Base-by-base conservation (phyloP, 164 flowering plant species). In the Litsea cubeba region DNA sequence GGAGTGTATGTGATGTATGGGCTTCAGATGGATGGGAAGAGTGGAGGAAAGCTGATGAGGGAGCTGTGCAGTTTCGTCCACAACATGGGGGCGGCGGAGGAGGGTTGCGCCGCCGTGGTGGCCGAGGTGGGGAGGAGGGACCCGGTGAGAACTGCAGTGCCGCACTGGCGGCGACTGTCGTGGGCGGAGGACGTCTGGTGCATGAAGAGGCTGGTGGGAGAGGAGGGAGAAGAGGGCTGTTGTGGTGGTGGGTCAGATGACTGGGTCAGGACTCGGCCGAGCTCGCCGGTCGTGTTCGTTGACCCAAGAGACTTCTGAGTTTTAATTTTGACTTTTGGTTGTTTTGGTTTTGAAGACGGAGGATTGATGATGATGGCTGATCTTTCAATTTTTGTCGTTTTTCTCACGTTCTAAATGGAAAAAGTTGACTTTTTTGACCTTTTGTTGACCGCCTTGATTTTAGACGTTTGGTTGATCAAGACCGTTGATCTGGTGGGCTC, bases 111-210 rank as follows among this genome's bases (percentile, higher is more conserved):
- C 22, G 91, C 86, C 20, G 50, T 90, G 5, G 93, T 86, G 62
- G 88, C 97, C 0, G 97, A 92, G 82, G 88, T 92, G 71, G 91
- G 86, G 5, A 80, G 75, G 30, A 8, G 75, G 77, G 97, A 92
- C 74, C 90, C 90, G 2, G 83, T 84, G 17, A 71, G 79, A 28
- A 84, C 77, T 20, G 89, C 75, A 5, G 79, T 90, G 51, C 95
- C 97, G 17, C 90, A 89, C 72, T 90, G 93, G 94, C 83, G 76
- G 75, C 84, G 79, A 60, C 79, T 90, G 50, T 92, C 97, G 1
- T 85, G 86, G 88, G 84, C 70, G 5, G 92, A 87, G 68, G 93
- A 92, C 50, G 2, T 88, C 30, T 92, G 93, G 97, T 90, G 92
- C 80, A 82, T 92, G 62, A 92, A 90, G 86, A 86, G 65, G 72